Base-by-base conservation (phyloP, 2,329 filamentous ascomycete genomes). In the Xylaria sp. region DNA sequence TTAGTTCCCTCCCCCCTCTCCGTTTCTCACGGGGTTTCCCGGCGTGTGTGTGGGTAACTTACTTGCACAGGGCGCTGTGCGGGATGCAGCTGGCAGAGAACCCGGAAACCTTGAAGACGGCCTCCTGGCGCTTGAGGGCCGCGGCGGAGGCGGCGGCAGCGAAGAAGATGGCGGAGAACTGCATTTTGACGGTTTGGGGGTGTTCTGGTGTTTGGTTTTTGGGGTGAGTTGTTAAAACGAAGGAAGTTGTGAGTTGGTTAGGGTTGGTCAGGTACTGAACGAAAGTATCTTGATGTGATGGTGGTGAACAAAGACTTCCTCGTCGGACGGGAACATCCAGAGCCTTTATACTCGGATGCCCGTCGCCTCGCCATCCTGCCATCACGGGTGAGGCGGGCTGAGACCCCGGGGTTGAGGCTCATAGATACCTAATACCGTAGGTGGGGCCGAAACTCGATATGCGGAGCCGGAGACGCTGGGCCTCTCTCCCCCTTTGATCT, bases 71-170 rank as follows among this genome's bases (percentile, higher is more conserved):
- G 17, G 57, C 59, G 56, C 64, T 63, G 61, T 71, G 68, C 18
- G 59, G 57, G 21, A 68, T 55, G 57, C 68, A 71, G 43, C 57
- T 56, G 34, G 68, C 68, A 13, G 38, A 56, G 60, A 71, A 69
- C 13, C 59, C 50, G 29, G 64, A 61, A 46, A 71, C 63, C 11
- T 59, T 44, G 50, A 66, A 71, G 46, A 64, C 56, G 38, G 56
- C 54, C 48, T 61, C 50, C 26, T 59, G 60, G 48, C 56, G 22
- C 47, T 57, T 38, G 21, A 67, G 24, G 16, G 56, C 45, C 2
- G 57, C 54, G 20, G 65, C 66, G 17, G 62, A 52, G 26, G 61
- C 63, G 34, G 57, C 44, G 48, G 62, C 60, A 20, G 63, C 49
- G 24, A 66, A 56, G 55, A 63, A 43, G 50, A 58, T 20, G 42